Evolutionary conservation across 768 basidiomycete species (phyloP).

Genomic region (Tylopilus balloui): DNA sequence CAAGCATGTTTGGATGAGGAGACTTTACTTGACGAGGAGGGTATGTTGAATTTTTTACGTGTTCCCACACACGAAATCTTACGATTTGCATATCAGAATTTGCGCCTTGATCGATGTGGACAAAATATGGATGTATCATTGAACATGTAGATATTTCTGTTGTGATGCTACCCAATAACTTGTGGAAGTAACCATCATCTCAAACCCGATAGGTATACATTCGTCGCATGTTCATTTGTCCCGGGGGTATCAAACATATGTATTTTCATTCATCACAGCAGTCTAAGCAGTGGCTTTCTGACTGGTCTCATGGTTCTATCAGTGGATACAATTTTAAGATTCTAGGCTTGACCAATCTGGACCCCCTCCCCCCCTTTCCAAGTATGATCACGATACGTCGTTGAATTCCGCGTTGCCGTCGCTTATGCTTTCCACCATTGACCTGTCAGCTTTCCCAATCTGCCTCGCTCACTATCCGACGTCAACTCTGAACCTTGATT

Average conservation of each 20-base stretch:
- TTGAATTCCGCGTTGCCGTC: too few relatives aligned
- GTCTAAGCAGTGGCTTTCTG: neutral
- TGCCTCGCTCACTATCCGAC: too few relatives aligned
- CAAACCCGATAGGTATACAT: neutral
- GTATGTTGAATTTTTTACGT: constrained; percentile 26
- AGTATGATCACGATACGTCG: too few relatives aligned
- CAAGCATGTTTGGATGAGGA: constrained; percentile 76
- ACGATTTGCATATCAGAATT: constrained; percentile 19
- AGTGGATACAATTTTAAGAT: too few relatives aligned
- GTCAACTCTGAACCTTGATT: too few relatives aligned
- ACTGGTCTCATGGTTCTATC: neutral
- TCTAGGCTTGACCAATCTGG: too few relatives aligned
- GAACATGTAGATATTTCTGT: neutral
- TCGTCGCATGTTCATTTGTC: neutral
- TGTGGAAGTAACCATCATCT: neutral
- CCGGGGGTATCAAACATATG: neutral
- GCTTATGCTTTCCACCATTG: too few relatives aligned
- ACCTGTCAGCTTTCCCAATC: too few relatives aligned
- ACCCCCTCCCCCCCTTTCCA: too few relatives aligned
- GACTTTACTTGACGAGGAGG: constrained; percentile 81
- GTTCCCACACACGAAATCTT: neutral
- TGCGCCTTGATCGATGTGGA: constrained; percentile 18
- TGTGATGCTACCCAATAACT: too few relatives aligned
- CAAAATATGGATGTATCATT: neutral
- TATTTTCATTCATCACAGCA: neutral